phyloP scores from a whole-genome alignment of 371 early-diverging fungal species.

The Apophysomyces sp. region DNA sequence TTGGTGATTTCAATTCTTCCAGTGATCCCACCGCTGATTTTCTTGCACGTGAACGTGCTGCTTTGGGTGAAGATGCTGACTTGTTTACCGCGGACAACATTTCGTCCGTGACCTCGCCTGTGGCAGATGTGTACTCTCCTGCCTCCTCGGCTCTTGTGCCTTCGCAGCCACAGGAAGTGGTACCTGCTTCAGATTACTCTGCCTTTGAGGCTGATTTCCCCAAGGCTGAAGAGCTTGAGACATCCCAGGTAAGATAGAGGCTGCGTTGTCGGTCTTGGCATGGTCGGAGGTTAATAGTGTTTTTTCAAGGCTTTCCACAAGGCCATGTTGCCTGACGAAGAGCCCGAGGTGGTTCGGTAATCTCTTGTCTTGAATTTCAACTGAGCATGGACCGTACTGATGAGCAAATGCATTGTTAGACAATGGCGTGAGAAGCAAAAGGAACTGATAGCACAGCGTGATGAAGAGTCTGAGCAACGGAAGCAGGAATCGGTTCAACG shows the following conservation, averaged over 20 bases:
- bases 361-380: no score
- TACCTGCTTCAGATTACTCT: conserved; percentile 21
- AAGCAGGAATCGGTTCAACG: conserved; percentile 69
- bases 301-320: conserved; percentile 44
- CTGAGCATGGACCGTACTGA: no score
- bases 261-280: not conserved
- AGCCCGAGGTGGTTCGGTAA: conserved; percentile 62
- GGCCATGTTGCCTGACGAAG: conserved; percentile 50
- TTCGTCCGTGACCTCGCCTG: conserved; percentile 8
- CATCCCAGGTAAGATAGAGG: conserved; percentile 37
- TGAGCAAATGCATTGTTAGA: no score
- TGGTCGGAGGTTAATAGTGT: not conserved
- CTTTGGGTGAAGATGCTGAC: conserved; percentile 80
- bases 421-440: conserved; percentile 84
- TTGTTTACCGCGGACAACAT: conserved; percentile 38
- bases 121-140: not conserved
- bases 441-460: conserved; percentile 74
- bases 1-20: conserved; percentile 54
- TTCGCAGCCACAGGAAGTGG: conserved; percentile 1
- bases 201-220: conserved; percentile 45
- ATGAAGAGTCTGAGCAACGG: conserved; percentile 63
- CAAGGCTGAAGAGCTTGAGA: conserved; percentile 49
- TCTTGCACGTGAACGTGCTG: conserved; percentile 88
- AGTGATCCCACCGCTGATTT: conserved; percentile 90
- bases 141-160: conserved; percentile 4